These are phyloP conservation scores for Bruguiera hainesii DNA, from an alignment of 441 rosid species.

Conservation along the genomic window DNA sequence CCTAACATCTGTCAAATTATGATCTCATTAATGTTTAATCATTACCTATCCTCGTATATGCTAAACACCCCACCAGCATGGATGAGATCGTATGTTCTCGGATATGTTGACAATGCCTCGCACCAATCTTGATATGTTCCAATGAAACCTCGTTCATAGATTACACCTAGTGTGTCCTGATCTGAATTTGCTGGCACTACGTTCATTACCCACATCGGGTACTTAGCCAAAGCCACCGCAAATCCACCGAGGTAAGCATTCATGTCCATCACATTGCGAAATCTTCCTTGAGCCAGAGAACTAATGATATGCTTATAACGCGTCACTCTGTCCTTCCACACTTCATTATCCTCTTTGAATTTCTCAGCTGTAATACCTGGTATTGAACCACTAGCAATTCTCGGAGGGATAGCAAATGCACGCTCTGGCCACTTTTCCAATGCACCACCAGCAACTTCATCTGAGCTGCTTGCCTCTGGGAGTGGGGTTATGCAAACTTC, in stretches of 20 bases:
- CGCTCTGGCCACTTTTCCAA: constrained; percentile 87
- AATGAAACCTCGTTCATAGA: constrained; percentile 71
- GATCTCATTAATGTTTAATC: neutral
- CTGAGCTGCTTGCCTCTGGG: constrained; percentile 68
- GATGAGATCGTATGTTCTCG: constrained; percentile 83
- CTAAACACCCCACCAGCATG: constrained; percentile 74
- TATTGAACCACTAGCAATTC: constrained; percentile 61
- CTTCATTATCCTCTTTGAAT: constrained; percentile 57
- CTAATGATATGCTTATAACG: constrained; percentile 54
- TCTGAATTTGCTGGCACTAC: constrained; percentile 65
- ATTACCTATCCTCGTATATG: constrained; percentile 74
- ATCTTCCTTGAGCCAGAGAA: constrained; percentile 56
- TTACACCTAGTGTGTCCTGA: constrained; percentile 64
- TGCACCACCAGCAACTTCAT: constrained; percentile 78
- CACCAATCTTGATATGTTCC: constrained; percentile 97
- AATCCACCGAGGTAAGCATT: constrained; percentile 88
- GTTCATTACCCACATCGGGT: constrained; percentile 93
- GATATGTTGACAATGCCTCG: constrained; percentile 92
- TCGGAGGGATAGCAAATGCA: constrained; percentile 67
- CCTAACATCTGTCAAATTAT: neutral
- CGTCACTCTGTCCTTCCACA: constrained; percentile 64
- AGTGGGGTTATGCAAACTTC: constrained; percentile 81
- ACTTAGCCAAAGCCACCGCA: constrained; percentile 58
- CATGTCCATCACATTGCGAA: constrained; percentile 93
- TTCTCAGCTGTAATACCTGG: constrained; percentile 57